Evolutionary conservation across 257 asterid species (phyloP).

Genomic region (Solanum ahanhuiri): DNA sequence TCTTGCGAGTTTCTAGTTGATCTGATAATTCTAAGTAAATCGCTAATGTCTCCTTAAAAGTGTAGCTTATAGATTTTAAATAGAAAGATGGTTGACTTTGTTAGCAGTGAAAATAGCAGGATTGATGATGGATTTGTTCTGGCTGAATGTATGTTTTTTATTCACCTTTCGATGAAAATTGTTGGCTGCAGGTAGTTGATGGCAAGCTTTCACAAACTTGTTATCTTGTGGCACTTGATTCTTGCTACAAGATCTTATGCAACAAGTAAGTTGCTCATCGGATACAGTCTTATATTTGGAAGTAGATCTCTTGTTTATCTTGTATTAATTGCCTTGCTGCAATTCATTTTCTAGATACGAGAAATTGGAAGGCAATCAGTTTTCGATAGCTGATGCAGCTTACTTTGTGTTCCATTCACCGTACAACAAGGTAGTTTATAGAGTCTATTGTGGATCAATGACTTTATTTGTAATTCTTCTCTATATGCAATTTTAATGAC

Average conservation of each 20-base stretch:
- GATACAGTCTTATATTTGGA: neutral
- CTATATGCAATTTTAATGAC: neutral
- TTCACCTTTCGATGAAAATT: neutral
- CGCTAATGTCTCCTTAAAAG: neutral
- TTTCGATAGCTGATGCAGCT: slow-evolving; percentile 77
- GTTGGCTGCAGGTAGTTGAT: slow-evolving; percentile 70
- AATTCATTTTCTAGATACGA: slow-evolving; percentile 38
- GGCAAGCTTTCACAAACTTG: slow-evolving; percentile 99
- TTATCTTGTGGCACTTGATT: slow-evolving; percentile 94
- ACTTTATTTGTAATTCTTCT: neutral
- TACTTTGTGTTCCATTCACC: slow-evolving; percentile 96
- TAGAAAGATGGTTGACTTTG: neutral
- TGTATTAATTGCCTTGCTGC: neutral
- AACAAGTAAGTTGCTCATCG: slow-evolving; percentile 40
- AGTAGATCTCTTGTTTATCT: neutral
- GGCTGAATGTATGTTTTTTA: neutral
- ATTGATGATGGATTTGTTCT: neutral
- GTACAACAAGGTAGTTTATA: slow-evolving; percentile 72
- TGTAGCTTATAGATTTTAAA: neutral
- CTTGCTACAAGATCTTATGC: slow-evolving; percentile 76
- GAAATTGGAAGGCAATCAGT: slow-evolving; percentile 71
- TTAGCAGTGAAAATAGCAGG: neutral
- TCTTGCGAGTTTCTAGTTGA: neutral
- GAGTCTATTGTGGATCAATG: neutral
- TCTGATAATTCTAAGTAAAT: neutral